Evolutionary conservation across 2,329 filamentous ascomycete genomes (phyloP), one percentile per base, ranked within the genome.

Genomic region (Emericellopsis cladophorae): DNA sequence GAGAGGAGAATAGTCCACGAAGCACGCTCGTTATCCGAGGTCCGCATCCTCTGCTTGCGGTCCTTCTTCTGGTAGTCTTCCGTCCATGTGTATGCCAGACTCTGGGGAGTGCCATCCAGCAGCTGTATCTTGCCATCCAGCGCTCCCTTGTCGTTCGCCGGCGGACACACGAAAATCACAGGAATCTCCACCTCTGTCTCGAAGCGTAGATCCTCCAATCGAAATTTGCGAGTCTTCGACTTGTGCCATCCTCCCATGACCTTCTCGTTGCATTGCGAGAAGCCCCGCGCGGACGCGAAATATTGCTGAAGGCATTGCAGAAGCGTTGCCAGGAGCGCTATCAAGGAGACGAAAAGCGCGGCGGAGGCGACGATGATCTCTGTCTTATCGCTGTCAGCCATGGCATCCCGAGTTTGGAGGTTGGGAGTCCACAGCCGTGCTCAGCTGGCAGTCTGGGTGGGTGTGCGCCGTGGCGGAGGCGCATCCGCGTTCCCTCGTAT

Each of bases 21-120:
- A 4, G 68, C 68, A n/a, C 64, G 55, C 49, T 76, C 72, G 41
- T 74, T 73, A 47, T 76, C 69, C 6, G 71, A 68, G 2, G 72
- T 76, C 45, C 72, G 70, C 1, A 76, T 60, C 39, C 56, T 50
- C 44, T 61, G 48, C 47, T 57, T 58, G 7, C 9, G 21, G n/a
- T 7, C 29, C 37, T 21, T 35, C 10, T 39, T 24, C 22, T 37
- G 23, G 39, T 53, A 54, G 11, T 54, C 53, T 9, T 35, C 32
- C 1, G 59, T 56, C 43, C 56, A 51, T 0, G 62, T 67, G 0
- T 58, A 44, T 2, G 48, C 36, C 15, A 62, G 46, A 48, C 64
- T 70, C 4, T 59, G 4, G 0, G 45, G 15, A 0, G 55, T 59
- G 10, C 67, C 68, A 9, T 62, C 52, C 21, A 70, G 54, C 41